A percentile compares a stretch with the other conserved stretches of the same genome.
Evolutionary conservation across 352 stramenopile species (phyloP).

Genomic region (Globisporangium paddicum): DNA sequence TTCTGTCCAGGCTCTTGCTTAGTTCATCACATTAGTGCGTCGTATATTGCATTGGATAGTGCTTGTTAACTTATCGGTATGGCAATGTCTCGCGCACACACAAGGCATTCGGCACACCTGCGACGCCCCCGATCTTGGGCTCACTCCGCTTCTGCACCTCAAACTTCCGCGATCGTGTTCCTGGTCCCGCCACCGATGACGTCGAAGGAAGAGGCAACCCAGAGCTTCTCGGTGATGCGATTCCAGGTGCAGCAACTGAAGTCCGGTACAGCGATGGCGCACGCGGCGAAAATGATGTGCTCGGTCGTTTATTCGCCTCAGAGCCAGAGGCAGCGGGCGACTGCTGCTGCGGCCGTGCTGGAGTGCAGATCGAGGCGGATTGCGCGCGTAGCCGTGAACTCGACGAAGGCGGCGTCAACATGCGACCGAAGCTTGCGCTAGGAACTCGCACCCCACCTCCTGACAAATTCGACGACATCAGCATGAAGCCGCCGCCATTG

Average conservation of each 20-base stretch:
- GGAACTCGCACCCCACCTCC: neutral
- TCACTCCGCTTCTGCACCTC: slow-evolving; percentile 39
- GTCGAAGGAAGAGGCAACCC: slow-evolving; percentile 1
- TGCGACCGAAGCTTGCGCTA: slow-evolving; percentile 1
- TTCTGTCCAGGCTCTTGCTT: neutral
- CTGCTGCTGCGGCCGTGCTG: slow-evolving; percentile 5
- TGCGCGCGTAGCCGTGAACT: slow-evolving; percentile 24
- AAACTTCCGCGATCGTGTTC: slow-evolving; percentile 31
- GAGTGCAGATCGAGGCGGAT: slow-evolving; percentile 28
- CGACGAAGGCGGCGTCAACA: neutral
- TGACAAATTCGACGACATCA: neutral
- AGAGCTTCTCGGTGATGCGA: slow-evolving; percentile 13
- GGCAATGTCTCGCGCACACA: slow-evolving; percentile 42
- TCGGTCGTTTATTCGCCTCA: slow-evolving; percentile 20
- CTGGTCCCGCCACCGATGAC: neutral
- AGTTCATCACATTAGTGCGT: neutral
- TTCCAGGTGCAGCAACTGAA: neutral
- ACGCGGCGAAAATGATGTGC: slow-evolving; percentile 40
- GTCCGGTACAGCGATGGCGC: slow-evolving; percentile 16
- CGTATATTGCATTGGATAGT: neutral
- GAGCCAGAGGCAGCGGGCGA: neutral
- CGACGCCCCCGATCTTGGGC: slow-evolving; percentile 27
- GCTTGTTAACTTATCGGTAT: slow-evolving; percentile 34
- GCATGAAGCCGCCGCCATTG: neutral
- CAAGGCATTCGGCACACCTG: slow-evolving; percentile 35